phyloP scores from a whole-genome alignment of 768 basidiomycete species.

The Mycena amicta region DNA sequence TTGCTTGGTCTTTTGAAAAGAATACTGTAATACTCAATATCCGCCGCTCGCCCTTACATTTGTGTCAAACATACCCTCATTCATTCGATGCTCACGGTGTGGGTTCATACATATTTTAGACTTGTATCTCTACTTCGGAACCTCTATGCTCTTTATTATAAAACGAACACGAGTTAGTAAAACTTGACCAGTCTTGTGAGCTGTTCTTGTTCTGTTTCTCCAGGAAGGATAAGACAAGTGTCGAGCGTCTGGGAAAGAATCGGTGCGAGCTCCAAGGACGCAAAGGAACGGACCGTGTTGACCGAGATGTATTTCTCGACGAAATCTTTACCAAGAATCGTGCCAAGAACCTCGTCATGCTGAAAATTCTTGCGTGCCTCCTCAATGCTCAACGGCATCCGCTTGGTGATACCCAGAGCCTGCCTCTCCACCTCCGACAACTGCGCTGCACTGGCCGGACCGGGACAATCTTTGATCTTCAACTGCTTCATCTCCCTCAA shows the following conservation, averaged over 20 bases:
- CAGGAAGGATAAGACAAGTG: too few relatives aligned
- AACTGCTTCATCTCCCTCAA: not conserved
- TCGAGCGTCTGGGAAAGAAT: too few relatives aligned
- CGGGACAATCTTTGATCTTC: not conserved
- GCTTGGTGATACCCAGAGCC: not conserved
- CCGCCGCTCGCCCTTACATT: not conserved
- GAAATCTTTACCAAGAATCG: not conserved
- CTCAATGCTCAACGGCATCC: not conserved
- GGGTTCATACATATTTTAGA: not conserved
- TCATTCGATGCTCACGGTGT: not conserved
- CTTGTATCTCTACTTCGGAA: conserved; percentile 1
- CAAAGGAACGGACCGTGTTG: not conserved
- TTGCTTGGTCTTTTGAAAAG: not conserved
- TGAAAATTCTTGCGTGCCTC: not conserved
- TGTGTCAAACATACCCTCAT: not conserved
- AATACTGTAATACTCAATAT: not conserved
- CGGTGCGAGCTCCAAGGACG: too few relatives aligned
- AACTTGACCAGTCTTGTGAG: too few relatives aligned
- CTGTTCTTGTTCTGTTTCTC: too few relatives aligned
- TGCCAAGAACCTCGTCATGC: not conserved
- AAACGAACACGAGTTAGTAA: too few relatives aligned
- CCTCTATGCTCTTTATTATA: too few relatives aligned
- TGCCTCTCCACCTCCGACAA: not conserved
- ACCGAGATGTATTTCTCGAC: not conserved
- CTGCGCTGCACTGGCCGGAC: not conserved